Evolutionary conservation across 2,329 filamentous ascomycete species (phyloP), one percentile per base, ranked within the genome.

Genomic region (Tolypocladium amazonense): DNA sequence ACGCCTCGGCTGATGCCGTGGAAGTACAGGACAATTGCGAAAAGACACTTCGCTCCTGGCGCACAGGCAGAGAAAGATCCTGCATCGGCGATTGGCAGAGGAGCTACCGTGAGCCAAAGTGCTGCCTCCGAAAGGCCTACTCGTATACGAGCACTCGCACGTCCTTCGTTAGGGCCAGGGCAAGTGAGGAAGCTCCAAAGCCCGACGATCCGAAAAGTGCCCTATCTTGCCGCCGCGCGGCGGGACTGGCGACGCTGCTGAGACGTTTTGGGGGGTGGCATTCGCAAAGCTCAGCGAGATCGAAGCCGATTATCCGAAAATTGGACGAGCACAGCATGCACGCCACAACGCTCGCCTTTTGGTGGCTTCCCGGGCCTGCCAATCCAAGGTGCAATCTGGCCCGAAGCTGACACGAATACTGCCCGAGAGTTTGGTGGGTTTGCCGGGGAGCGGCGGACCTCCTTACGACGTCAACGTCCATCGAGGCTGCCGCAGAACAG

Each of bases 281-380:
- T 52, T 18, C 27, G 25, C 47, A 4, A 11, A 12, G 14, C 52
- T 59, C 52, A 41, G 37, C 58, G 11, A 56, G 30, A 30, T 8
- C 30, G 9, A 50, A 59, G 58, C 58, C 58, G 58, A 59, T 59
- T 56, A 56, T 50, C 58, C 58, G 58, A 39, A n/a, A 33, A 12
- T n/a, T 25, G 50, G 30, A 11, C n/a, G 18, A 56, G 25, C 52
- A n/a, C 27, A n/a, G 50, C 30, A 35, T 23, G 50, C 30, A 35
- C 27, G 50, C 37, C 43, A 45, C 38, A 59, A 33, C 23, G 50
- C 50, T 35, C 30, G 15, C 30, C 9, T n/a, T 53, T 53, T 53
- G 18, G 50, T 53, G 50, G 50, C 50, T 53, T 53, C 20, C n/a
- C 18, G 3, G 30, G 45, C 43, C 23, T 5, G 43, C 11, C 43